Conservation (phyloP, 371 early-diverging fungal genomes). For the Circinella minor region DNA sequence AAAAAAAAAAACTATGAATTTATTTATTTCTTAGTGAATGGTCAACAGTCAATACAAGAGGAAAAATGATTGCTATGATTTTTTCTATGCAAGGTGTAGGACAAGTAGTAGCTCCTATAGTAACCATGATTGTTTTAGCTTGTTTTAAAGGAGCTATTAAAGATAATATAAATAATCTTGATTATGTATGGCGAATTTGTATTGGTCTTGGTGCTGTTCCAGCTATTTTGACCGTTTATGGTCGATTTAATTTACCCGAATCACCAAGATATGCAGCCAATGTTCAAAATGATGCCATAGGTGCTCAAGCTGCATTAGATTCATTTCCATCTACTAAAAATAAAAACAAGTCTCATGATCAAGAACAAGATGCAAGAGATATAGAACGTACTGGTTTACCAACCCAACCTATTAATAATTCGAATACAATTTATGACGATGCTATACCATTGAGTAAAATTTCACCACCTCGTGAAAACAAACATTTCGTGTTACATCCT, state of each 20-base stretch:
- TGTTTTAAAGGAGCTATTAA: slow-evolving; percentile 50
- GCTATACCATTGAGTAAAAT: too few relatives aligned
- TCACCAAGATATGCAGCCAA: slow-evolving; percentile 68
- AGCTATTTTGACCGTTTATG: slow-evolving; percentile 61
- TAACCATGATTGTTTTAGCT: slow-evolving; percentile 61
- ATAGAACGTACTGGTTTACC: not conserved
- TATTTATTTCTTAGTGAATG: slow-evolving; percentile 48
- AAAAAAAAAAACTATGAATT: too few relatives aligned
- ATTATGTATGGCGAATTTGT: slow-evolving; percentile 66
- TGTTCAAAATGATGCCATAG: slow-evolving; percentile 44
- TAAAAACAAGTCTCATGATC: not conserved
- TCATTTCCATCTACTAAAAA: slow-evolving; percentile 6
- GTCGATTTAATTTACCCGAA: slow-evolving; percentile 72
- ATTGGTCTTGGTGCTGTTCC: slow-evolving; percentile 64
- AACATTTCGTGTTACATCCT: too few relatives aligned
- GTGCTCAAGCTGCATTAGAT: slow-evolving; percentile 36
- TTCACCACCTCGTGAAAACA: slow-evolving; percentile 2
- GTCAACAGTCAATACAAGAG: slow-evolving; percentile 61
- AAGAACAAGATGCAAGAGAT: not conserved
- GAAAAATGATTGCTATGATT: slow-evolving; percentile 70
- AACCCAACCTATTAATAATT: too few relatives aligned
- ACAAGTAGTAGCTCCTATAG: slow-evolving; percentile 62
- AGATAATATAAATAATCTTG: slow-evolving; percentile 49
- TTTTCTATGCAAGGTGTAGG: slow-evolving; percentile 82
- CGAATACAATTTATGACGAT: too few relatives aligned